These are phyloP conservation scores for Coleophoma cylindrospora DNA, from an alignment of 2,329 filamentous ascomycete species.

Conservation along the genomic window DNA sequence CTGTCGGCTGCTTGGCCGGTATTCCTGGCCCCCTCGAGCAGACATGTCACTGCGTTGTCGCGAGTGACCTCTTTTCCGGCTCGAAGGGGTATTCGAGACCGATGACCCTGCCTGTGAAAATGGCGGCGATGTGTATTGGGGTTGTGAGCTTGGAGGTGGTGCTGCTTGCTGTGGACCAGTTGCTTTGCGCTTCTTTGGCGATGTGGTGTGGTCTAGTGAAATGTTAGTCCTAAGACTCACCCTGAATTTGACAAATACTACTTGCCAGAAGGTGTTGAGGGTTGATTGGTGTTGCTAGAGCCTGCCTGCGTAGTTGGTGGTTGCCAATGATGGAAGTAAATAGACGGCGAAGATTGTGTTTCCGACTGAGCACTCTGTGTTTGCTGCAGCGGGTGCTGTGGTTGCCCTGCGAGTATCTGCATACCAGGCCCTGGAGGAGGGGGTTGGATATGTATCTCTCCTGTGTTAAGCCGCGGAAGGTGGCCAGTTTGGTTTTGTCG, in stretches of 20 bases:
- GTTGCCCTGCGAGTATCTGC: conserved; percentile 38
- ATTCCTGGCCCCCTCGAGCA: conserved; percentile 24
- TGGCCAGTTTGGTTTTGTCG: conserved; percentile 24
- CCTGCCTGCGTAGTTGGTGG: conserved; percentile 65
- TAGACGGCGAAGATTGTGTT: conserved; percentile 57
- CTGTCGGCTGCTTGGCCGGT: conserved; percentile 33
- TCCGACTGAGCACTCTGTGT: conserved; percentile 48
- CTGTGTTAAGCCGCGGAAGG: conserved; percentile 37
- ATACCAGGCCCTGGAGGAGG: conserved; percentile 31
- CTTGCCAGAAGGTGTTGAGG: conserved; percentile 70
- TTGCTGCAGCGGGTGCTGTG: conserved; percentile 41
- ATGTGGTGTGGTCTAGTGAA: conserved; percentile 59
- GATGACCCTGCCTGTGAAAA: conserved; percentile 49
- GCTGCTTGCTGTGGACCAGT: conserved; percentile 46
- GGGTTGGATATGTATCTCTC: conserved; percentile 31
- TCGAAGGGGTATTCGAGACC: conserved; percentile 45
- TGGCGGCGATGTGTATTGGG: conserved; percentile 46
- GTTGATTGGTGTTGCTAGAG: conserved; percentile 52
- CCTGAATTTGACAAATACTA: not conserved
- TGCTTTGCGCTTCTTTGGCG: conserved; percentile 82
- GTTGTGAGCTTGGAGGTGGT: conserved; percentile 39
- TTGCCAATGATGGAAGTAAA: conserved; percentile 93
- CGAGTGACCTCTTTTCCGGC: conserved; percentile 54
- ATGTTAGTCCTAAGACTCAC: conserved; percentile 15
- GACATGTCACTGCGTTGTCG: conserved; percentile 60